A percentile compares a stretch with the other conserved stretches of the same genome.
Evolutionary conservation across 1,139 yeast genomes (phyloP).

Genomic region (Groenewaldozyma sp.): DNA sequence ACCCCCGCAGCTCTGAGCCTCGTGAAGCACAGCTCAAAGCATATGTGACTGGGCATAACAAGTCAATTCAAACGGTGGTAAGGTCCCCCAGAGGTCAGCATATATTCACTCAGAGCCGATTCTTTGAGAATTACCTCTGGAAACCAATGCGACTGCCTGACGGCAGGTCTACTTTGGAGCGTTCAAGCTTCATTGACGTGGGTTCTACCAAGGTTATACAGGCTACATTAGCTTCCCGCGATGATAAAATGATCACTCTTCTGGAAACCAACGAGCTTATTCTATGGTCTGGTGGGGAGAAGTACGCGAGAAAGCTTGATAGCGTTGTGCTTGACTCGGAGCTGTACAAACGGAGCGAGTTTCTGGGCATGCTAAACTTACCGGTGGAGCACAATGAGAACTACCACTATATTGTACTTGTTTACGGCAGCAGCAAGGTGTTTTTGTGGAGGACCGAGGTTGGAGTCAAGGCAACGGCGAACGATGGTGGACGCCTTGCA

Average conservation of each 20-base stretch:
- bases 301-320: conserved; percentile 16
- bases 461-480: conserved; percentile 5
- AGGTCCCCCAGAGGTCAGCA: conserved; percentile 58
- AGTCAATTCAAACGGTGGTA: conserved; percentile 58
- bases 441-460: conserved; percentile 14
- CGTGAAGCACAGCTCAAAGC: not conserved
- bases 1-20: conserved; percentile 9
- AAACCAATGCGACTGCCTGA: conserved; percentile 19
- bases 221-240: conserved; percentile 48
- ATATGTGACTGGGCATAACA: conserved; percentile 69
- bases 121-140: conserved; percentile 30
- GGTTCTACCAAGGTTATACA: conserved; percentile 33
- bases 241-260: conserved; percentile 41
- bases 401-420: conserved; percentile 9
- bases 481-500: conserved; percentile 5
- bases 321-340: conserved; percentile 12
- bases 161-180: conserved; percentile 20
- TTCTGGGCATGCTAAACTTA: conserved; percentile 37
- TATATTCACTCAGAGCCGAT: conserved; percentile 36
- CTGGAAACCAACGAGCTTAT: conserved; percentile 36
- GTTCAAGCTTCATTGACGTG: conserved; percentile 22
- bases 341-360: conserved; percentile 18
- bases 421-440: conserved; percentile 9
- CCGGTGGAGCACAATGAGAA: conserved; percentile 33
- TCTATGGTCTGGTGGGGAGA: conserved; percentile 52